phyloP scores from a whole-genome alignment of 129 eudicot genomes.

The Tagetes erecta region DNA sequence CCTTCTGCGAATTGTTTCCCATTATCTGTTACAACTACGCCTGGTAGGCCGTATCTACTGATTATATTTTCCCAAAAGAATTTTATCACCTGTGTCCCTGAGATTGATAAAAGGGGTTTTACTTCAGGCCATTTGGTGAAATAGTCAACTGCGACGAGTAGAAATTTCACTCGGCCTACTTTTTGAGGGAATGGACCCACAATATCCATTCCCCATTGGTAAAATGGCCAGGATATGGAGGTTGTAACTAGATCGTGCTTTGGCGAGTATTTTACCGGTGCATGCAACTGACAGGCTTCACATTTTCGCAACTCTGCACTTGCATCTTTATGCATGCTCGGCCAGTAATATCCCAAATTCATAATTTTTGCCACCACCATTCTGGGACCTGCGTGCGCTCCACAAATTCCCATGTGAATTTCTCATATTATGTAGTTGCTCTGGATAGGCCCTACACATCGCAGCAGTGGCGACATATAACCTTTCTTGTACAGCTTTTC shows the following conservation, averaged over 20 bases:
- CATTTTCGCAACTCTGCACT: not conserved
- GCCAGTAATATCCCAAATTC: not conserved
- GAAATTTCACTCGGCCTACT: not conserved
- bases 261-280: not conserved
- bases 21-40: not conserved
- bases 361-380: not conserved
- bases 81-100: too few species aligned
- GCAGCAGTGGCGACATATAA: too few species aligned
- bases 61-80: too few species aligned
- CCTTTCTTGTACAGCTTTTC: too few species aligned
- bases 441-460: too few species aligned
- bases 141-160: not conserved
- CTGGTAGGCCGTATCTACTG: too few species aligned
- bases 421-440: too few species aligned
- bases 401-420: too few species aligned
- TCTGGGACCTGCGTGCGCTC: too few species aligned
- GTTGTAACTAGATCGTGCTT: not conserved
- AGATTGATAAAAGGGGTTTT: too few species aligned
- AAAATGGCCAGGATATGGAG: not conserved
- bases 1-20: not conserved
- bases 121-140: slow-evolving; percentile 4
- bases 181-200: not conserved
- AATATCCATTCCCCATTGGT: not conserved
- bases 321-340: not conserved
- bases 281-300: not conserved